Percentiles rank a stretch among this genome's conserved stretches.
phyloP scores from a whole-genome alignment of 495 filamentous ascomycete species.

The Trichoderma erinaceum region DNA sequence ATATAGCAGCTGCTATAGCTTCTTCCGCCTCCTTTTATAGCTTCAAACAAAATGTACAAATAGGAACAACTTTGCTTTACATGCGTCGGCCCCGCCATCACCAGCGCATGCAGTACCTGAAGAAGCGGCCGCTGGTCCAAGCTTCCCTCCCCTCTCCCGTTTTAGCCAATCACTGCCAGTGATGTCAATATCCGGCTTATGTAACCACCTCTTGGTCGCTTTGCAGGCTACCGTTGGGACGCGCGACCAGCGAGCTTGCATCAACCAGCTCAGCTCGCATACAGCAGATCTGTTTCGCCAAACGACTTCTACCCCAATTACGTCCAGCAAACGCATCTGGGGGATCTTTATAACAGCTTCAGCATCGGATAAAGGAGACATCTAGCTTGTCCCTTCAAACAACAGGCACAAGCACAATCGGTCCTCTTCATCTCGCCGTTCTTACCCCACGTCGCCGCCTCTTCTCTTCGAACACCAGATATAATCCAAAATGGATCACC shows the following conservation, averaged over 20 bases:
- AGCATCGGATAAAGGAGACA: neutral
- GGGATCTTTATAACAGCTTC: neutral
- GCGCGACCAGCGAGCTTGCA: conserved; percentile 6
- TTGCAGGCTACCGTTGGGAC: conserved; percentile 11
- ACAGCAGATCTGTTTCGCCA: neutral
- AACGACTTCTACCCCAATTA: neutral
- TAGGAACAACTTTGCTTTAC: neutral
- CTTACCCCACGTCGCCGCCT: conserved; percentile 15
- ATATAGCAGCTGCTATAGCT: no score
- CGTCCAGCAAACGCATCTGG: neutral
- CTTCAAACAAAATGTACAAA: neutral
- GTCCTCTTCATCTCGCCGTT: neutral
- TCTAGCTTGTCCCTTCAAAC: neutral
- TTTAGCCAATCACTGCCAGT: neutral
- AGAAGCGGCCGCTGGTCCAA: neutral
- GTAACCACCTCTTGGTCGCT: neutral
- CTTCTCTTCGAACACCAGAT: neutral
- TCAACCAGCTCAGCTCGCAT: neutral
- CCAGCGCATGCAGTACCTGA: neutral
- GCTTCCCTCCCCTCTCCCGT: neutral
- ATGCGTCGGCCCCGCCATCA: neutral
- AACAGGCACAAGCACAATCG: neutral
- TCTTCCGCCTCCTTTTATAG: neutral
- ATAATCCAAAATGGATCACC: conserved; percentile 17
- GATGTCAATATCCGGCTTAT: neutral